A percentile compares a stretch with the other conserved stretches of the same genome.
Evolutionary conservation across 257 asterid species (phyloP).

Genomic region (Cynanchum wilfordii): DNA sequence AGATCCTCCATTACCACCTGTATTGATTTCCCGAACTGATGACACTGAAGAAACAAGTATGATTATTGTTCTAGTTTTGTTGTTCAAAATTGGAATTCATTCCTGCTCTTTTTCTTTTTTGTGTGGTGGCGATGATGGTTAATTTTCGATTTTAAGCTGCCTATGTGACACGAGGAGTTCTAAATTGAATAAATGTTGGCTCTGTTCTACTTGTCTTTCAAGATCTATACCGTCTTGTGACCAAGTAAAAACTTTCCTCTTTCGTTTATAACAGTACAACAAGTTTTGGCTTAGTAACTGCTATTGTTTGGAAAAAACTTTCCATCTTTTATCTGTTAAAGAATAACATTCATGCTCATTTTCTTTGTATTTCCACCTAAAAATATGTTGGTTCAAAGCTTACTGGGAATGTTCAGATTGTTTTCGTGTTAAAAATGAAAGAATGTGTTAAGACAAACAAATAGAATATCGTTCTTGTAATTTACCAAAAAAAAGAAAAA

Average conservation of each 20-base stretch:
- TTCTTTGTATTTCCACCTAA: neutral
- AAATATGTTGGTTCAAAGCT: neutral
- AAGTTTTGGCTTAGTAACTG: neutral
- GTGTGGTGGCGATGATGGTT: no score
- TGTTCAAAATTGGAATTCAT: neutral
- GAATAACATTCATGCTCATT: neutral
- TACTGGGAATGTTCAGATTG: neutral
- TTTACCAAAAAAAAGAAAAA: no score
- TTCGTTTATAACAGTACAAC: neutral
- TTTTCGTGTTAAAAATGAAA: neutral
- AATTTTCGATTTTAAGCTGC: neutral
- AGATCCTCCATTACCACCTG: conserved; percentile 69
- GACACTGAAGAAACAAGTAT: conserved; percentile 69
- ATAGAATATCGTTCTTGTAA: neutral
- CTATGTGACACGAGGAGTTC: neutral
- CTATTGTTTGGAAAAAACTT: neutral
- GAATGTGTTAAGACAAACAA: neutral
- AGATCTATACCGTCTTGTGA: neutral
- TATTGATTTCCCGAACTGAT: conserved; percentile 51
- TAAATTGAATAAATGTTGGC: neutral
- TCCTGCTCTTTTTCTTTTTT: no score
- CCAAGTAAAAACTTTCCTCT: neutral
- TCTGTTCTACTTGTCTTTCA: neutral
- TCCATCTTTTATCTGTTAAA: neutral
- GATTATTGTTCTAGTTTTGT: conserved; percentile 5